A percentile compares a stretch with the other conserved stretches of the same genome.
These are phyloP conservation scores for Olyra latifolia DNA, from an alignment of 176 grass and related monocot genomes.

Conservation along the genomic window DNA sequence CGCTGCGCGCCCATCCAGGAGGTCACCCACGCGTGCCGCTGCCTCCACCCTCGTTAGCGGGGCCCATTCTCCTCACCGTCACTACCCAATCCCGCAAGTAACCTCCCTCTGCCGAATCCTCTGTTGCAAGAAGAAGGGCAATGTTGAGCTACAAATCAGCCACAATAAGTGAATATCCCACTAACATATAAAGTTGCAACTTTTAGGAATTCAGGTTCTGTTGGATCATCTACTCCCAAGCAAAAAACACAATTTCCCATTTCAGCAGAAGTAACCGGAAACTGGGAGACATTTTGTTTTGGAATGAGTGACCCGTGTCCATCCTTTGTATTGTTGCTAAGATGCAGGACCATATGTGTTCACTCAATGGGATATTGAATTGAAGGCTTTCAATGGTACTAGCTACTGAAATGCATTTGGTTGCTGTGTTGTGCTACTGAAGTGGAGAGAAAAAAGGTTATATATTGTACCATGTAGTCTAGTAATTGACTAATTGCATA, in stretches of 20 bases:
- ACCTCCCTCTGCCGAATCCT: too few relatives aligned
- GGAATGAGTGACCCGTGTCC: neutral
- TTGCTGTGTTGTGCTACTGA: neutral
- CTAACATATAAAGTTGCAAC: neutral
- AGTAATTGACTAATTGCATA: neutral
- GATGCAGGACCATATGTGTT: neutral
- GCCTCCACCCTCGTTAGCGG: too few relatives aligned
- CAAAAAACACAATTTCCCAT: neutral
- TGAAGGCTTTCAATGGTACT: neutral
- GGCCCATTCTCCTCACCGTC: too few relatives aligned
- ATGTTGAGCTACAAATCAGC: neutral
- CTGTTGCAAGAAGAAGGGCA: too few relatives aligned
- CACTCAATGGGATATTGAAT: neutral
- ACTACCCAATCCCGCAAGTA: too few relatives aligned
- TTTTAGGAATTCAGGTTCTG: neutral
- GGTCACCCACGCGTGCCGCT: too few relatives aligned
- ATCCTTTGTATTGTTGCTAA: neutral
- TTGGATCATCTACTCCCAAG: constrained; percentile 6
- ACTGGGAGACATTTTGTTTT: neutral
- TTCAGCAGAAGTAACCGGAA: neutral
- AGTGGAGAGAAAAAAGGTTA: neutral
- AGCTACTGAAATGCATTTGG: neutral
- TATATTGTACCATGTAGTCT: neutral
- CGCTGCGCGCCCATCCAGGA: too few relatives aligned
- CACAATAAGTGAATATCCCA: neutral